Base-by-base conservation (phyloP, 768 basidiomycete species). In the Boletellus sp. region DNA sequence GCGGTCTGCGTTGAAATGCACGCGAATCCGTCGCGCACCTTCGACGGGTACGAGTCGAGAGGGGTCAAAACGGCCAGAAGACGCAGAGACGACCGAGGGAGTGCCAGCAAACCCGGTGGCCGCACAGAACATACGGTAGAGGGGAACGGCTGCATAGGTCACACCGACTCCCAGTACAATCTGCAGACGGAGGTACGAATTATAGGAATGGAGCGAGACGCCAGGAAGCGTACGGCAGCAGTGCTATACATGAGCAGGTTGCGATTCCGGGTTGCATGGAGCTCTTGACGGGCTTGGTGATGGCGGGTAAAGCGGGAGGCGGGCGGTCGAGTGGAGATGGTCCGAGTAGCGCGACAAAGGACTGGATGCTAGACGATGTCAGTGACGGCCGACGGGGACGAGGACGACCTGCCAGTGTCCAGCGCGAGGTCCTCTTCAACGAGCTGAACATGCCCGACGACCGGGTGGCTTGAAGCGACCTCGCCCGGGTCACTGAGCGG, bases 51-150 rank as follows among this genome's bases (percentile, higher is more conserved):
- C 84, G 5, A 98, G 81, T 22, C 94, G 83, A 47, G 90, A 89
- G 0, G 94, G 79, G 45, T 86, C 84, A 56, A 91, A 94, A 32
- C 85, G 81, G 34, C 85, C 90, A 9, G 64, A 65, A 17, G 60
- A 60, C 1, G 53, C 63, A n/a, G 81, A 84, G 24, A 89, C 84
- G 42, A 94, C 90, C 33, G 90, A 84, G 13, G 96, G 96, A 22
- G 92, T 94, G 4, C 96, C 96, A 19, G 87, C 91, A 63, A 95
- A 99, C 9, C 96, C 96, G 4, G 96, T 99, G 13, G 94, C 91
- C 7, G 93, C 87, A 68, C 96, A 99, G 74, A 99, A 99, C 71
- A 95, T 94, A 53, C 96, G 87, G 69, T 99, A 99, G 15, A 97
- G 76, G 0, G 96, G 96, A 1, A 98, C 95, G 33, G 95, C 90